Evolutionary conservation across 1,284 basidiomycete genomes (phyloP), one percentile per base, ranked within the genome.

Genomic region (Ustilago loliicola): DNA sequence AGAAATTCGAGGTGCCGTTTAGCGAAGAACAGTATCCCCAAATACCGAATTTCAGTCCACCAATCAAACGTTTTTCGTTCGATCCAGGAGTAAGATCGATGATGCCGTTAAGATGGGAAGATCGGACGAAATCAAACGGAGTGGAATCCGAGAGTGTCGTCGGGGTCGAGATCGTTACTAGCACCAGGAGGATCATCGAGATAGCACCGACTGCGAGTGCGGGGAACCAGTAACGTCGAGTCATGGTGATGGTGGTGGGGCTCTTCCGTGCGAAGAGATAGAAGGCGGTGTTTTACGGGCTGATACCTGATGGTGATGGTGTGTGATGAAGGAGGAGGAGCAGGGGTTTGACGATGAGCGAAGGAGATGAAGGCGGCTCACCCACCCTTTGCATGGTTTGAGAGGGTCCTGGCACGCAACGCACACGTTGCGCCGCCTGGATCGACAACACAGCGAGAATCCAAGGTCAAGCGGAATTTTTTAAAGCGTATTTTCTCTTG

Each of bases 21-120:
- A 66, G 40, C 0, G 69, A 30, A 13, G 73, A 58, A 51, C 77
- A 79, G 67, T 79, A 79, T 9, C 77, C 77, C 77, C 77, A 77
- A 1, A 70, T 77, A 6, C 75, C 75, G 34, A 73, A 70, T 25
- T 66, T 61, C 40, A 67, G 15, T 1, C 36, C 56, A 6, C 56
- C 66, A 25, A 78, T 61, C 10, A 55, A 32, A 1, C 77, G 64
- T 1, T 70, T 57, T 1, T 36, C 15, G 51, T 75, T 74, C n/a
- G 62, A 30, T 5, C 40, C 42, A 3, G 65, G 66, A 0, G 68
- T 54, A 13, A 64, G 54, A 19, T 72, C 72, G 19, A 66, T 34
- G 13, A 72, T 65, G 10, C 67, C 72, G 23, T 55, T 52, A 6
- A 75, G 65, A 15, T 48, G 13, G 48, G 36, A 38, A 5, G 63